Conservation (phyloP, 768 basidiomycete species). For the Termitomyces sp. region DNA sequence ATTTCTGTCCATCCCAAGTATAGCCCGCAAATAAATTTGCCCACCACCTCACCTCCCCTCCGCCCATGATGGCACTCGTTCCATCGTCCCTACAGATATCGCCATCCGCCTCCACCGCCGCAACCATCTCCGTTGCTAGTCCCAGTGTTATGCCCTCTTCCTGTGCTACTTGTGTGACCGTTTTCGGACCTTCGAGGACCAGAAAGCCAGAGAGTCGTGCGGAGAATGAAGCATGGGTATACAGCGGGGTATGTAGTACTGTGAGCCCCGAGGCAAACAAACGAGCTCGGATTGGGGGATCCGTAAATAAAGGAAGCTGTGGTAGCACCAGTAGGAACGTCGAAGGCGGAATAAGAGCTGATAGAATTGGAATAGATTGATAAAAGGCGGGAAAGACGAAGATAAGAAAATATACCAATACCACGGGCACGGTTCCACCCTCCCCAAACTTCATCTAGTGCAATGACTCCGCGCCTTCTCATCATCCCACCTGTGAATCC, state of each 20-base stretch:
- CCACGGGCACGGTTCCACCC: slow-evolving; percentile 93
- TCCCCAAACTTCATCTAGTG: slow-evolving; percentile 91
- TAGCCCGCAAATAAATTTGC: slow-evolving; percentile 61
- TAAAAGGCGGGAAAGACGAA: slow-evolving; percentile 1
- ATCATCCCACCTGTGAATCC: slow-evolving; percentile 58
- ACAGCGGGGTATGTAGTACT: slow-evolving; percentile 82
- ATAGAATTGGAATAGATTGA: neutral
- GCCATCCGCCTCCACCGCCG: slow-evolving; percentile 64
- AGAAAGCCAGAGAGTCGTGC: slow-evolving; percentile 57
- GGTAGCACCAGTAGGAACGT: slow-evolving; percentile 77
- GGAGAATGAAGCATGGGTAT: slow-evolving; percentile 61
- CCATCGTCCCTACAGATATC: slow-evolving; percentile 75
- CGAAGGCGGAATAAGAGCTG: slow-evolving; percentile 86
- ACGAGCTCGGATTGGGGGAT: slow-evolving; percentile 61
- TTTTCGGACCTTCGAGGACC: slow-evolving; percentile 41
- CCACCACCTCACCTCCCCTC: slow-evolving; percentile 69
- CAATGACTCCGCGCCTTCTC: slow-evolving; percentile 74
- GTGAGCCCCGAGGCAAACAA: slow-evolving; percentile 69
- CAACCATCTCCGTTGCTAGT: slow-evolving; percentile 74
- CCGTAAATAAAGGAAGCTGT: slow-evolving; percentile 56
- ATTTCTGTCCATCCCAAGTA: slow-evolving; percentile 65
- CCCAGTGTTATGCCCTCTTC: slow-evolving; percentile 69
- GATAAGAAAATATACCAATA: slow-evolving; percentile 54
- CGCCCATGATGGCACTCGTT: slow-evolving; percentile 29
- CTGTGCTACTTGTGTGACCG: slow-evolving; percentile 64